A percentile compares a stretch with the other conserved stretches of the same genome.
phyloP scores from a whole-genome alignment of 352 stramenopile genomes.

The Albugo laibachii region DNA sequence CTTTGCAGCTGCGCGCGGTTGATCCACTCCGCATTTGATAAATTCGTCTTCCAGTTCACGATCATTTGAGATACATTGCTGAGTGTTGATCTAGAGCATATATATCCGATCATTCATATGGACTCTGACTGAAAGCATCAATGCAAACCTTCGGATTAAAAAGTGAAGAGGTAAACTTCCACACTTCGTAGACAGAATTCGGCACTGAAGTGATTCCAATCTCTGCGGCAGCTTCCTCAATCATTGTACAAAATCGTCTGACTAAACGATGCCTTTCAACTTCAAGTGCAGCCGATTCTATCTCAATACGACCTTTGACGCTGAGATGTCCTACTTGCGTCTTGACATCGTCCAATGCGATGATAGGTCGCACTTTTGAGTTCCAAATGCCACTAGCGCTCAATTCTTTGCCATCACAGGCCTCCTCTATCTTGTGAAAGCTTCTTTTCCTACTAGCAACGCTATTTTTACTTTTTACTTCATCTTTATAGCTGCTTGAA shows the following conservation, averaged over 20 bases:
- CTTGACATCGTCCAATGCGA: no score
- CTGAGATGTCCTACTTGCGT: no score
- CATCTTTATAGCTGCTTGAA: neutral
- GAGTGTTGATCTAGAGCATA: constrained; percentile 14
- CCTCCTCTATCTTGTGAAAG: constrained; percentile 1
- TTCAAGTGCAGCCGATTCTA: constrained; percentile 13
- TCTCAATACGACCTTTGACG: no score
- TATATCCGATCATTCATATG: neutral
- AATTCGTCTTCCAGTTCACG: constrained; percentile 35
- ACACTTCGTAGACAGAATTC: constrained; percentile 71
- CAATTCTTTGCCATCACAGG: no score
- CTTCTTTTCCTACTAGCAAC: constrained; percentile 3
- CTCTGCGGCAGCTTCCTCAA: constrained; percentile 36
- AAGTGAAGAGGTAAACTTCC: constrained; percentile 62
- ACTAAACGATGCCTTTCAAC: constrained; percentile 49
- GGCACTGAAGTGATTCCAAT: constrained; percentile 58
- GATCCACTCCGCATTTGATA: constrained; percentile 41
- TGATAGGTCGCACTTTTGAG: constrained; percentile 7
- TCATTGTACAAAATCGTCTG: constrained; percentile 42
- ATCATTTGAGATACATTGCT: constrained; percentile 6
- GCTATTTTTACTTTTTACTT: neutral
- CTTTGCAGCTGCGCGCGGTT: constrained; percentile 14
- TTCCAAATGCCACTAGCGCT: constrained; percentile 24
- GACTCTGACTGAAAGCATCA: neutral
- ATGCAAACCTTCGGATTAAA: constrained; percentile 27